These are phyloP conservation scores for Purpureocillium takamizusanense DNA, from an alignment of 2,329 filamentous ascomycete species.

Conservation along the genomic window DNA sequence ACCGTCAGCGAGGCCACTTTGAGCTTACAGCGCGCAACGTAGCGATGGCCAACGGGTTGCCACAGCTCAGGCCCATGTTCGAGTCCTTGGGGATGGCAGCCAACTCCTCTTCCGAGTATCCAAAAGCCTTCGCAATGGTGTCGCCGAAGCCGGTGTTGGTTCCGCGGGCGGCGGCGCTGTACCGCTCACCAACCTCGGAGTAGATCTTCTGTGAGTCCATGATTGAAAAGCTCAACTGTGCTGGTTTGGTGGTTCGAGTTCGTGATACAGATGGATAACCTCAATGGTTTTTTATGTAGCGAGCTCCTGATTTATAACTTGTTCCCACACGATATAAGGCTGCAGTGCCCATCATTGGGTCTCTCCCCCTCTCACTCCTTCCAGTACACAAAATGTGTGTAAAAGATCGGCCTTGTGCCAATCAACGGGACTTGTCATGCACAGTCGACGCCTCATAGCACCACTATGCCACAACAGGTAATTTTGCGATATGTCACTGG, in stretches of 20 bases:
- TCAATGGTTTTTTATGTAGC: too few species aligned
- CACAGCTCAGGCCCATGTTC: constrained; percentile 45
- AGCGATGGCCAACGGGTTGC: constrained; percentile 41
- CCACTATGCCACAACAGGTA: too few species aligned
- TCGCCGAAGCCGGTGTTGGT: constrained; percentile 22
- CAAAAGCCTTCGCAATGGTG: constrained; percentile 40
- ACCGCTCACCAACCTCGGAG: constrained; percentile 22
- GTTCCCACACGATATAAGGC: too few species aligned
- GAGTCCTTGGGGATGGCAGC: constrained; percentile 32
- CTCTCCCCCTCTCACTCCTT: too few species aligned
- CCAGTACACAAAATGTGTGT: too few species aligned
- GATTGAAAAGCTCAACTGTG: constrained; percentile 3
- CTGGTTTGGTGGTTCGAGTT: background rate
- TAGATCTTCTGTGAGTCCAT: constrained; percentile 24
- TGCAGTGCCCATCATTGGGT: too few species aligned
- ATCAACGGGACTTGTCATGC: too few species aligned
- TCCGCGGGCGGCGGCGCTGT: constrained; percentile 21
- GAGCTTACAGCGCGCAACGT: constrained; percentile 30
- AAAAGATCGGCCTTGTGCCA: too few species aligned
- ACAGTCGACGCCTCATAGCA: too few species aligned
- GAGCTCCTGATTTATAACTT: too few species aligned
- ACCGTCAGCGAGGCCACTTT: too few species aligned
- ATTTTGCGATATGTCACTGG: constrained; percentile 6
- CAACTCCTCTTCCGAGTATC: constrained; percentile 40
- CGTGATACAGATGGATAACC: background rate